phyloP scores from a whole-genome alignment of 306 rosid genomes.

The Cucurbita moschata region DNA sequence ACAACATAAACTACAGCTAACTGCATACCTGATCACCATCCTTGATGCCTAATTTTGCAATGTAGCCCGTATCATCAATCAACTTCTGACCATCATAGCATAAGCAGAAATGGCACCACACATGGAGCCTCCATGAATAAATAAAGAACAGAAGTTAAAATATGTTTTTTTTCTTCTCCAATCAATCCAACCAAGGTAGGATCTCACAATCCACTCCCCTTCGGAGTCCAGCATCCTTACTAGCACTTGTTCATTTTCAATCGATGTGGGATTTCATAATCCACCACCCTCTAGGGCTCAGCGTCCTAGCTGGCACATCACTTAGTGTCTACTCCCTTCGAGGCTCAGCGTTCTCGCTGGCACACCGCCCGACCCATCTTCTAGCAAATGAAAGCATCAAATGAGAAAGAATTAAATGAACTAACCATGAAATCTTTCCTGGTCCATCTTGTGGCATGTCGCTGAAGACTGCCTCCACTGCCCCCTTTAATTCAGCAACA shows the following conservation, averaged over 20 bases:
- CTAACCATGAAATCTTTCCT: conserved; percentile 67
- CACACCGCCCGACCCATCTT: no score
- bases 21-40: conserved; percentile 76
- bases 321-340: no score
- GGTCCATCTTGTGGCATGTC: conserved; percentile 66
- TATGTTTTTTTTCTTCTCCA: no score
- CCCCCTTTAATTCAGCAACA: conserved; percentile 45
- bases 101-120: conserved; percentile 88
- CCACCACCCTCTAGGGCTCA: no score
- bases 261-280: no score
- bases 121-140: conserved; percentile 47
- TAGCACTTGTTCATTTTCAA: no score
- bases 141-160: not conserved
- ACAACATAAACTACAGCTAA: conserved; percentile 1
- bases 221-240: no score
- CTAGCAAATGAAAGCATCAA: not conserved
- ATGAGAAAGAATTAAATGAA: not conserved
- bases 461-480: conserved; percentile 54
- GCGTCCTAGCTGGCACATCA: no score
- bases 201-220: no score
- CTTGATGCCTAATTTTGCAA: conserved; percentile 46
- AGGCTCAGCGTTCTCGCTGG: no score
- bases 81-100: conserved; percentile 54
- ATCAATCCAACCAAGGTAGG: no score
- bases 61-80: conserved; percentile 29